These are phyloP conservation scores for Suhomyces emberorum DNA, from an alignment of 805 yeast genomes.

Conservation along the genomic window DNA sequence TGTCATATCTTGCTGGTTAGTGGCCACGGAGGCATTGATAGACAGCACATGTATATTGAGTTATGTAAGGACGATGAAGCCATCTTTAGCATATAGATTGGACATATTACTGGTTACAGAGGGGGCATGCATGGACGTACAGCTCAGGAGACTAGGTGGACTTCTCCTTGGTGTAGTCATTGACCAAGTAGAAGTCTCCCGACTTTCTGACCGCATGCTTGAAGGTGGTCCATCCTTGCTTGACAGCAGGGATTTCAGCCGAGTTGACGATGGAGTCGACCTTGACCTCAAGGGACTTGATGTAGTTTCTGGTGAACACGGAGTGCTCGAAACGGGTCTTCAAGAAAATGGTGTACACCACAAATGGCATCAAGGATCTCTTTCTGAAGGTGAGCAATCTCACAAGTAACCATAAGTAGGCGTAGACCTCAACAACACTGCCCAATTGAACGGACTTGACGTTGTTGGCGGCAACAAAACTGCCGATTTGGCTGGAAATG, in stretches of 20 bases:
- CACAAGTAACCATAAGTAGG: constrained; percentile 42
- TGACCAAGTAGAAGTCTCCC: constrained; percentile 29
- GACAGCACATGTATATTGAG: too few relatives aligned
- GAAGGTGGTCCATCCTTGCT: constrained; percentile 34
- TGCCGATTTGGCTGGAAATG: constrained; percentile 37
- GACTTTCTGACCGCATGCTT: constrained; percentile 30
- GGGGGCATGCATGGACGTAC: too few relatives aligned
- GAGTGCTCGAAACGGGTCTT: constrained; percentile 78
- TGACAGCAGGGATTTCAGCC: constrained; percentile 28
- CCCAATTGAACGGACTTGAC: constrained; percentile 39
- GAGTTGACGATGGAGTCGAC: constrained; percentile 31
- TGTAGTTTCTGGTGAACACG: constrained; percentile 62
- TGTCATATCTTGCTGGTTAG: too few relatives aligned
- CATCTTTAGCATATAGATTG: too few relatives aligned
- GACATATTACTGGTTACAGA: too few relatives aligned
- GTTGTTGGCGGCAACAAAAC: constrained; percentile 34
- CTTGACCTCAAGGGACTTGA: constrained; percentile 64
- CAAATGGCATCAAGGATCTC: constrained; percentile 58
- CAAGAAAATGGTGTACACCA: constrained; percentile 59
- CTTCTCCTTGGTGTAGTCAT: constrained; percentile 38
- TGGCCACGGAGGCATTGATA: too few relatives aligned
- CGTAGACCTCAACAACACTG: constrained; percentile 39
- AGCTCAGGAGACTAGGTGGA: too few relatives aligned
- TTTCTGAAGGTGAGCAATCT: constrained; percentile 58
- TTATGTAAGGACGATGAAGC: too few relatives aligned